Conservation (phyloP, 1,284 basidiomycete genomes). For the Ganoderma lucidum region DNA sequence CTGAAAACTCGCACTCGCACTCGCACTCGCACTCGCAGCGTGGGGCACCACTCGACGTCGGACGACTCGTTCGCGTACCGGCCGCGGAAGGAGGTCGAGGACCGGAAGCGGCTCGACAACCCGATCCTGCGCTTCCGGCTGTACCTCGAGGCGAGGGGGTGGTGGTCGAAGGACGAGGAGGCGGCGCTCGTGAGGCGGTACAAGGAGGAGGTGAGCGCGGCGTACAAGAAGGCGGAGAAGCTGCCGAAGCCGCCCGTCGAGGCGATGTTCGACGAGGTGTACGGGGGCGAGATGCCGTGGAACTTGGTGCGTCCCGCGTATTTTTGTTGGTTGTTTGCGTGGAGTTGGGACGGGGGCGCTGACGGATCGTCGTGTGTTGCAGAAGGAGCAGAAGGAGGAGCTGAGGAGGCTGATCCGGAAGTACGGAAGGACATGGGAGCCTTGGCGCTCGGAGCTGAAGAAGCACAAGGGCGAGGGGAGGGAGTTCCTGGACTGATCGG, state of each 20-base stretch:
- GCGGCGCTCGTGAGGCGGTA: slow-evolving; percentile 73
- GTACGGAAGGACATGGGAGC: slow-evolving; percentile 85
- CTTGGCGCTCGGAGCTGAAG: slow-evolving; percentile 84
- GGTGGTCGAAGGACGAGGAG: slow-evolving; percentile 88
- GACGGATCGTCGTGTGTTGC: slow-evolving; percentile 21
- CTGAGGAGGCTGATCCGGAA: slow-evolving; percentile 79
- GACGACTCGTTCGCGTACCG: slow-evolving; percentile 95
- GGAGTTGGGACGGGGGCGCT: slow-evolving; percentile 9
- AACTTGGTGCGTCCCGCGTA: slow-evolving; percentile 71
- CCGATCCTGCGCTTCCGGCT: slow-evolving; percentile 87
- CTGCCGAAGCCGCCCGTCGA: slow-evolving; percentile 75
- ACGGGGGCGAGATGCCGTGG: slow-evolving; percentile 86
- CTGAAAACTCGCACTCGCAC: not conserved
- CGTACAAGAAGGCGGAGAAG: slow-evolving; percentile 83
- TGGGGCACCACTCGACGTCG: slow-evolving; percentile 95
- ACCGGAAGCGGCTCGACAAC: slow-evolving; percentile 88
- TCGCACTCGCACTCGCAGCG: slow-evolving; percentile 46
- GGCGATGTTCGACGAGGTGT: slow-evolving; percentile 90
- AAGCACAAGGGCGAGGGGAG: slow-evolving; percentile 84
- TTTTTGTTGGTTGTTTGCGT: slow-evolving; percentile 5
- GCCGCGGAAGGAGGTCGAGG: slow-evolving; percentile 85
- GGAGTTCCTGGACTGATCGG: slow-evolving; percentile 48
- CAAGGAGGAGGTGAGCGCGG: slow-evolving; percentile 78
- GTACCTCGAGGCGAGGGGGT: slow-evolving; percentile 84
- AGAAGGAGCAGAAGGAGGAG: slow-evolving; percentile 89